These are phyloP conservation scores for Trametes cingulata DNA, from an alignment of 768 basidiomycete genomes.

Conservation along the genomic window DNA sequence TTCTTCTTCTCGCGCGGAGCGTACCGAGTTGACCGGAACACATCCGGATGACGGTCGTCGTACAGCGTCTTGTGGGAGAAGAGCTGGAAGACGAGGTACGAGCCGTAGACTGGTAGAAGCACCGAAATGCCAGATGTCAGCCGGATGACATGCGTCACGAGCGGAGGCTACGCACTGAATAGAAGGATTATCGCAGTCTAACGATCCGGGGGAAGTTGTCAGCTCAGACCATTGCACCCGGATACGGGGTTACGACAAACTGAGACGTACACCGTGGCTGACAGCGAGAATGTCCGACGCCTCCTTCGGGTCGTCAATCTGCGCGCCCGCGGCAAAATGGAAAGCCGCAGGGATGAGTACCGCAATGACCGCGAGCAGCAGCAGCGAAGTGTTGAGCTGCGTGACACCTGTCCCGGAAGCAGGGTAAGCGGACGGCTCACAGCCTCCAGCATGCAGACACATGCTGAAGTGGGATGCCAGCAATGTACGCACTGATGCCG, in stretches of 20 bases:
- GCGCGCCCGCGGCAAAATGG: constrained; percentile 49
- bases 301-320: constrained; percentile 36
- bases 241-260: neutral
- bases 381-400: constrained; percentile 73
- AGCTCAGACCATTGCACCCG: neutral
- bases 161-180: constrained; percentile 40
- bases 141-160: neutral
- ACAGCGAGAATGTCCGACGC: constrained; percentile 45
- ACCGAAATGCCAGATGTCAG: neutral
- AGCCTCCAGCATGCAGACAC: neutral
- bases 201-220: neutral
- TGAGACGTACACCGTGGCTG: constrained; percentile 49
- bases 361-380: constrained; percentile 79
- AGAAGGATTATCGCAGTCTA: constrained; percentile 55
- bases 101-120: constrained; percentile 45
- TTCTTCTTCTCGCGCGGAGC: constrained; percentile 9
- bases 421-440: neutral
- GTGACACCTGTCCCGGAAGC: constrained; percentile 44
- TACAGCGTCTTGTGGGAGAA: constrained; percentile 58
- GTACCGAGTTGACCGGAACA: constrained; percentile 30
- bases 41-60: constrained; percentile 32
- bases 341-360: constrained; percentile 80
- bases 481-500: constrained; percentile 55
- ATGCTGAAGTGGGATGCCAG: neutral
- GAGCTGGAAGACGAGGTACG: constrained; percentile 56